These are phyloP conservation scores for Lipomyces yamadae DNA, from an alignment of 805 yeast genomes.

Conservation along the genomic window DNA sequence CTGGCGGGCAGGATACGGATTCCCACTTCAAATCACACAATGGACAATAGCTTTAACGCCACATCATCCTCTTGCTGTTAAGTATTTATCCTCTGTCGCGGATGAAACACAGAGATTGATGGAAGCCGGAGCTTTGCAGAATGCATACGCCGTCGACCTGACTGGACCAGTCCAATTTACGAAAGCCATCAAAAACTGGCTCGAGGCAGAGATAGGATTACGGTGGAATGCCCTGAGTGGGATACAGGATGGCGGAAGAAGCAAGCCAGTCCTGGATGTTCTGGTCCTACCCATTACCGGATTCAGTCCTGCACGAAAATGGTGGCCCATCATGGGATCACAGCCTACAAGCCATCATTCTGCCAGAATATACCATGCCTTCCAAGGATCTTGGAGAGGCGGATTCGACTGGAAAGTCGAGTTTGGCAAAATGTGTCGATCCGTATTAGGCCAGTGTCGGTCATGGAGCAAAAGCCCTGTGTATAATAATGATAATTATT, in stretches of 20 bases:
- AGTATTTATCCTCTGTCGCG: constrained; percentile 1
- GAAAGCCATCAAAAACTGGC: constrained; percentile 6
- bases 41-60: constrained; percentile 12
- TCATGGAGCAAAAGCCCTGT: constrained; percentile 77
- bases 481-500: too few relatives aligned
- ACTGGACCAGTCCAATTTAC: constrained; percentile 13
- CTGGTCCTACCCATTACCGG: constrained; percentile 7
- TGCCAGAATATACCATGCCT: constrained; percentile 3
- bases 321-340: background rate
- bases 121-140: background rate
- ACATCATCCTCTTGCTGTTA: constrained; percentile 1
- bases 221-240: constrained; percentile 9
- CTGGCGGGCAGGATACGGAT: constrained; percentile 10
- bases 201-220: constrained; percentile 4
- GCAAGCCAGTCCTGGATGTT: constrained; percentile 6
- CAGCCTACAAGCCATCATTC: constrained; percentile 9
- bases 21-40: constrained; percentile 10
- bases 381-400: constrained; percentile 12
- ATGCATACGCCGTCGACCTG: constrained; percentile 10
- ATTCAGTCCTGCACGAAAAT: constrained; percentile 5
- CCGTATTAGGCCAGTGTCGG: constrained; percentile 28
- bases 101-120: background rate
- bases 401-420: background rate
- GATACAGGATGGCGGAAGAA: constrained; percentile 10
- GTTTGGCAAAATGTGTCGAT: constrained; percentile 1